phyloP scores from a whole-genome alignment of 2,329 filamentous ascomycete genomes.

The Xylaria multiplex region DNA sequence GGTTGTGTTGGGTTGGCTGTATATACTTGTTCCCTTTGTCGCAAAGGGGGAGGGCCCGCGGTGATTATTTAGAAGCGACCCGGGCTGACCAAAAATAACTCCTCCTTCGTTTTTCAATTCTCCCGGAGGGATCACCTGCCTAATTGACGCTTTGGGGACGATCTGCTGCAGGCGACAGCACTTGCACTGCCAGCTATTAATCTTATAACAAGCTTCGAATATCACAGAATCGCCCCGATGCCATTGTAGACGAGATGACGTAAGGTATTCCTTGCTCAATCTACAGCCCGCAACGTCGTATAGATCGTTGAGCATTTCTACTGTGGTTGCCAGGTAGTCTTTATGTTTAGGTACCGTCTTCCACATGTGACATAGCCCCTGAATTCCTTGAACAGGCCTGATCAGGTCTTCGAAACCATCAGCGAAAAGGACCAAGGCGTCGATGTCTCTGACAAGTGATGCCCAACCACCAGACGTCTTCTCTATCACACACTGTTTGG shows the following conservation, averaged over 20 bases:
- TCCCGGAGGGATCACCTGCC: no score
- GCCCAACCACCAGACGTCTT: conserved; percentile 1
- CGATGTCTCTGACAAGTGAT: not conserved
- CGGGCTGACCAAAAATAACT: no score
- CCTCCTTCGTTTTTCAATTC: no score
- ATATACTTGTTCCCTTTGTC: no score
- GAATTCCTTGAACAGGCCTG: not conserved
- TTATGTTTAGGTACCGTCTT: not conserved
- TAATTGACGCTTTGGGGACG: not conserved
- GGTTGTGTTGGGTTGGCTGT: no score
- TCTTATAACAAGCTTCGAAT: not conserved
- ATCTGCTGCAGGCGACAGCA: not conserved
- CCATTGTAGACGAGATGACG: not conserved
- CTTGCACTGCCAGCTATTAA: not conserved
- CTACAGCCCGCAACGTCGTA: not conserved
- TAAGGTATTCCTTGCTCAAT: not conserved
- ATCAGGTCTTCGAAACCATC: conserved; percentile 1
- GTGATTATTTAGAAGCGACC: no score
- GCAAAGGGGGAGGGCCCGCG: no score
- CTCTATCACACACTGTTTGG: not conserved
- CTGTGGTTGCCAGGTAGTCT: not conserved
- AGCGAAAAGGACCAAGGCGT: not conserved
- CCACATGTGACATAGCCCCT: not conserved
- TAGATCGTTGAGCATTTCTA: not conserved
- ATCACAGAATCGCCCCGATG: not conserved